Percentiles rank a stretch among this genome's conserved stretches.
phyloP scores from a whole-genome alignment of 164 flowering plant species.

The Vitis cinerea region DNA sequence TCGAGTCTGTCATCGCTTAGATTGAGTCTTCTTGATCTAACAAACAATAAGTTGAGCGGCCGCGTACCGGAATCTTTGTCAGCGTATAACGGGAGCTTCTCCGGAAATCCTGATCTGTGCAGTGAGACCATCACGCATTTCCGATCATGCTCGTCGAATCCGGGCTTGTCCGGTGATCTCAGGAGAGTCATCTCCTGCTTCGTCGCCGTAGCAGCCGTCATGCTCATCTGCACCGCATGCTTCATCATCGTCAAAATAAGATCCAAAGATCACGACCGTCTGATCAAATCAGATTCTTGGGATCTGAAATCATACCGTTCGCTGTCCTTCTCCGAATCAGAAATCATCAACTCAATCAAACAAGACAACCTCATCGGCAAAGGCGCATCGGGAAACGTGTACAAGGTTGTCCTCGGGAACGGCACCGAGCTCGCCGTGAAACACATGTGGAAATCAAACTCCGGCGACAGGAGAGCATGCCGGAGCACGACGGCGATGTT shows the following conservation, averaged over 20 bases:
- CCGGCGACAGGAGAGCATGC: slow-evolving; percentile 12
- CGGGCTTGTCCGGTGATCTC: slow-evolving; percentile 8
- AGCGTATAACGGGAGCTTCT: slow-evolving; percentile 34
- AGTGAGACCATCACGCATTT: slow-evolving; percentile 13
- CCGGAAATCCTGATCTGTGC: slow-evolving; percentile 51
- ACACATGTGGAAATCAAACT: slow-evolving; percentile 51
- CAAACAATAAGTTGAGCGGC: slow-evolving; percentile 44
- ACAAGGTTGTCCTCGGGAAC: slow-evolving; percentile 28
- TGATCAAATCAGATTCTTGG: slow-evolving; percentile 31
- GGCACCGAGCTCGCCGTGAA: slow-evolving; percentile 67
- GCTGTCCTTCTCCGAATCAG: slow-evolving; percentile 36
- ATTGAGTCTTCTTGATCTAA: slow-evolving; percentile 48
- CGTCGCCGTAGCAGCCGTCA: slow-evolving; percentile 19
- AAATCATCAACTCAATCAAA: slow-evolving; percentile 31
- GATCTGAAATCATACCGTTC: slow-evolving; percentile 35
- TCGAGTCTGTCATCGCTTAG: slow-evolving; percentile 22
- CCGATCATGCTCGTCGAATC: slow-evolving; percentile 25
- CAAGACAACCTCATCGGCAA: slow-evolving; percentile 48
- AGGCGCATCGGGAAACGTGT: slow-evolving; percentile 58
- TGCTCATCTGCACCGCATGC: slow-evolving; percentile 18
- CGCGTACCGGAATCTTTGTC: slow-evolving; percentile 35
- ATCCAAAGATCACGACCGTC: slow-evolving; percentile 3
- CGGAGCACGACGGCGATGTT: slow-evolving; percentile 40
- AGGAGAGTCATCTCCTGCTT: slow-evolving; percentile 19
- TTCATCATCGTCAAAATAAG: slow-evolving; percentile 20